phyloP scores from a whole-genome alignment of 1,284 basidiomycete genomes.

The Termitomyces sp. region DNA sequence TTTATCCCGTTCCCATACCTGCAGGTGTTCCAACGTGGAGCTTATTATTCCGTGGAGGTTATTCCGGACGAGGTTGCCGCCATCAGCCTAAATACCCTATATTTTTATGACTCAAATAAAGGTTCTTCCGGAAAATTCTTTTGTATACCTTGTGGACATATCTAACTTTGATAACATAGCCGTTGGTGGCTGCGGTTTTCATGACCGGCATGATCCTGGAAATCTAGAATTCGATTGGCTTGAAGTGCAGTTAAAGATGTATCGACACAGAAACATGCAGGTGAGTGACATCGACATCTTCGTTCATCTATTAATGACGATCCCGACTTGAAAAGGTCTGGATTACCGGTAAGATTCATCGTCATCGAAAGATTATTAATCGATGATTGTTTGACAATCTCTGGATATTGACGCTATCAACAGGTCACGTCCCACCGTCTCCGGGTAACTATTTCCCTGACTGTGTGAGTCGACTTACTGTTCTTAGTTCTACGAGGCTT shows the following conservation, averaged over 20 bases:
- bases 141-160: constrained; percentile 10
- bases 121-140: constrained; percentile 34
- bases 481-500: constrained; percentile 5
- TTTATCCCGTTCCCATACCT: constrained; percentile 82
- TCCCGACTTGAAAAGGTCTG: constrained; percentile 35
- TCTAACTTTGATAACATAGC: constrained; percentile 28
- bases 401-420: constrained; percentile 6
- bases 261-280: constrained; percentile 75
- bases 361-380: background rate
- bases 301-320: constrained; percentile 5
- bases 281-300: constrained; percentile 29
- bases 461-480: constrained; percentile 54
- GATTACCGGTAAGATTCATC: constrained; percentile 32
- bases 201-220: constrained; percentile 67
- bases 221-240: constrained; percentile 89
- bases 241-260: constrained; percentile 76
- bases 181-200: constrained; percentile 65
- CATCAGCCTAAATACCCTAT: constrained; percentile 88
- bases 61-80: constrained; percentile 75
- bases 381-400: background rate
- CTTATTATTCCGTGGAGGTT: constrained; percentile 82
- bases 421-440: constrained; percentile 77
- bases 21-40: constrained; percentile 81
- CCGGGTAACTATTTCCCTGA: constrained; percentile 79
- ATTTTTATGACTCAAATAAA: constrained; percentile 90